Conservation (phyloP, 345 rosid genomes). For the Bruguiera parviflora region DNA sequence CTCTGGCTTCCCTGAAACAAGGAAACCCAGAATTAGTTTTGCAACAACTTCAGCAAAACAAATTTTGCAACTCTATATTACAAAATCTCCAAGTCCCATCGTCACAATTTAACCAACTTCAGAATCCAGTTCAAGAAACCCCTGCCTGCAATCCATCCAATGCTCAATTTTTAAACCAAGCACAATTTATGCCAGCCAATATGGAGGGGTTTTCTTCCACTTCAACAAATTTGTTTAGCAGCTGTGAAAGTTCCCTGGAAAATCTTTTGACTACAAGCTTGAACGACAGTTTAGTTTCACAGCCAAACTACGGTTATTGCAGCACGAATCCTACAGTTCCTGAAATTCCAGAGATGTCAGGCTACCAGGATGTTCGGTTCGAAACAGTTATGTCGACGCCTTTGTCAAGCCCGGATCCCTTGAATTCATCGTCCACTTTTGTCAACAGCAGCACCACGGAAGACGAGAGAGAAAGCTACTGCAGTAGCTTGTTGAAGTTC, state of each 20-base stretch:
- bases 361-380: constrained; percentile 37
- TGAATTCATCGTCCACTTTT: constrained; percentile 49
- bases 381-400: constrained; percentile 65
- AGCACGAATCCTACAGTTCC: constrained; percentile 17
- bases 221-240: constrained; percentile 12
- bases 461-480: constrained; percentile 67
- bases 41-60: constrained; percentile 42
- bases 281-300: constrained; percentile 14
- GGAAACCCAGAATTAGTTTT: constrained; percentile 39
- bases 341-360: constrained; percentile 27
- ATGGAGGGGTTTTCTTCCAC: constrained; percentile 20
- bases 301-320: constrained; percentile 20
- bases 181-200: constrained; percentile 25
- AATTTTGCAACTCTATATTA: constrained; percentile 16
- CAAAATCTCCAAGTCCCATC: constrained; percentile 22
- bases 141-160: constrained; percentile 25
- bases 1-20: constrained; percentile 44
- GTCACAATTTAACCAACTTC: constrained; percentile 22
- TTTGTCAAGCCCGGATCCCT: constrained; percentile 42
- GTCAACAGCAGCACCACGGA: constrained; percentile 54
- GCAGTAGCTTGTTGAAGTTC: constrained; percentile 69
- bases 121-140: constrained; percentile 13
- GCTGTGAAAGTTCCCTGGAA: constrained; percentile 25
- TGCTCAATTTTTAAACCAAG: constrained; percentile 23
- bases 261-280: constrained; percentile 20